Evolutionary conservation across 768 basidiomycete species (phyloP), one percentile per base, ranked within the genome.

Genomic region (Kwoniella mangroviensis): DNA sequence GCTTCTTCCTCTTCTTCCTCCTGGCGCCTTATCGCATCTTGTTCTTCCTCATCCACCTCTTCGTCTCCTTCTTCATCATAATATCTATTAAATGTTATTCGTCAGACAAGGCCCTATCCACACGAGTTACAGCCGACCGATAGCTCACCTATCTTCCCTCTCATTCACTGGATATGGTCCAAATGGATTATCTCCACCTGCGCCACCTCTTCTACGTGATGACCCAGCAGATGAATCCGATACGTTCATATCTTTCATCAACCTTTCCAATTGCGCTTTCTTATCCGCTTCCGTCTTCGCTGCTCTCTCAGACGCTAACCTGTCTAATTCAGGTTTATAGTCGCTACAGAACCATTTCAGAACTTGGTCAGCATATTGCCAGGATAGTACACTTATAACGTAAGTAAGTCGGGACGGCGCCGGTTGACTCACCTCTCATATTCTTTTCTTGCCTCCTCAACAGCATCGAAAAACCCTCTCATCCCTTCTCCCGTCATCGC

Each of bases 401-500:
- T 5, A 34, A 7, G 6, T 34, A 34, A 34, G 34, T 34, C 9
- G 34, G 34, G 9, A 6, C 34, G 43, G 41, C 42, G 45, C 56
- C 28, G 51, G 56, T 58, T 42, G 6, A 83, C 89, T 75, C 78
- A 97, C 95, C 86, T 90, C 83, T 92, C 90, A 83, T 97, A 99
- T 83, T 95, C 94, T 66, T 89, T 86, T 74, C 93, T 86, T 1
- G 92, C 93, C 40, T 88, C 90, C 73, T 95, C 91, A 11, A 99
- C 94, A 2, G 93, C 94, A 40, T 90, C 88, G 78, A 99, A 92
- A 82, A 99, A 97, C 64, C 92, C 92, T 72, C 90, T 86, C 78
- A 99, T 88, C 3, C 97, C 97, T 40, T 89, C 91, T n/a, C 97
- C 97, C 1, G 97, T 98, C 86, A 93, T 86, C 68, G 95, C 94